Evolutionary conservation across 257 asterid genomes (phyloP).

Genomic region (Perilla frutescens): DNA sequence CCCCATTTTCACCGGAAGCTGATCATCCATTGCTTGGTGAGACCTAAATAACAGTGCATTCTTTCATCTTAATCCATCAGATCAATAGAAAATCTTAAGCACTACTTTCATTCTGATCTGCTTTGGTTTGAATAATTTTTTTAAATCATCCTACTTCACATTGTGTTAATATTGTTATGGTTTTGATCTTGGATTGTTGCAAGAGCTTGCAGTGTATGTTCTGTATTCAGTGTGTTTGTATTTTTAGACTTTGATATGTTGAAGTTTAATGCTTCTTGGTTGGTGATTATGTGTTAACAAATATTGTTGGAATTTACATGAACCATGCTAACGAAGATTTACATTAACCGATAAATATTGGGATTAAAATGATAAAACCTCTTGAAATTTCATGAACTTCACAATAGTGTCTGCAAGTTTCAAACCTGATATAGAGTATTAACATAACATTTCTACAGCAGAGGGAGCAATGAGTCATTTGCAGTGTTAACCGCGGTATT

Average conservation of each 20-base stretch:
- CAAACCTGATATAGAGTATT: constrained; percentile 14
- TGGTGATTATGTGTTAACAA: not conserved
- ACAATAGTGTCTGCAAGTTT: not conserved
- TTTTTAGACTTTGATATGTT: not conserved
- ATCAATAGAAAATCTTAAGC: not conserved
- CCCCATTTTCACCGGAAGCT: constrained; percentile 4
- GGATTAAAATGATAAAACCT: too few species aligned
- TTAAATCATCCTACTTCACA: too few species aligned
- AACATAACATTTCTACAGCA: constrained; percentile 14
- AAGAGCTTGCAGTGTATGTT: not conserved
- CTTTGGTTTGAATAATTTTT: too few species aligned
- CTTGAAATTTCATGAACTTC: not conserved
- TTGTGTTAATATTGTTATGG: too few species aligned
- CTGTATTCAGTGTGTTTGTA: not conserved
- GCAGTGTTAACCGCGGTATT: not conserved
- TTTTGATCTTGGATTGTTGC: not conserved
- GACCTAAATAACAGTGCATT: not conserved
- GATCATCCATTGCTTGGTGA: constrained; percentile 11
- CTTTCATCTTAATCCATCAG: not conserved
- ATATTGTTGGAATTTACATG: too few species aligned
- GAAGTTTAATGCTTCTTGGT: not conserved
- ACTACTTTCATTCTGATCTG: not conserved
- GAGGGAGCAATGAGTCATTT: not conserved
- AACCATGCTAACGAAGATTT: too few species aligned
- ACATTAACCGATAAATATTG: too few species aligned